Base-by-base conservation (phyloP, 768 basidiomycete genomes). In the Tremella mesenterica region DNA sequence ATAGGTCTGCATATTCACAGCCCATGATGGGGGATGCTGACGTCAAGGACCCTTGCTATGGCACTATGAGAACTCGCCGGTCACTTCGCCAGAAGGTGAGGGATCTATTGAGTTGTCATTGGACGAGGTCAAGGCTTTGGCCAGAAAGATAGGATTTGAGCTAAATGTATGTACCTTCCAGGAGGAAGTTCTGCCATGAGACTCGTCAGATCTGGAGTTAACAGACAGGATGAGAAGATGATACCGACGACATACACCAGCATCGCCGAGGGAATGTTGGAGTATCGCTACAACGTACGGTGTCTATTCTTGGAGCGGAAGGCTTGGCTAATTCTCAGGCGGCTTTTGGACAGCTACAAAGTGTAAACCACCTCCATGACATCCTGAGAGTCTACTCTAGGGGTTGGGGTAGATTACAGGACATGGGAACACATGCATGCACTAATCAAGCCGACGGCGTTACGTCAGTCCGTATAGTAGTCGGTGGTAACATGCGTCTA, bases 41-140 rank as follows among this genome's bases (percentile, higher is more conserved):
- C 29, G 10, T 18, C 1, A 41, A 85, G 91, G 92, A 2, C 93
- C 93, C 0, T 75, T 93, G 1, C 75, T 96, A n/a, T 97, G 93
- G 92, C 93, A 97, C 70, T 96, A 84, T 73, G 92, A 96, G 67
- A 92, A 93, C 73, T 90, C 88, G 20, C 59, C 59, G 9, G 50
- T 81, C 82, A 57, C 47, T 5, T 66, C 65, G 1, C 46, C 59
- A 10, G 36, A 81, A 10, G 69, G 83, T 58, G 88, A 93, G 58
- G 79, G 82, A 0, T 89, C 87, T 1, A 79, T 97, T 30, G 92
- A 96, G 73, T 78, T 96, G 16, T 85, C 84, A 63, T 74, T 96
- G n/a, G 86, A 88, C 54, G 91, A 96, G 66, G 79, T 95, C 31
- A 93, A 90, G 67, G 72, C 73, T 0, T 78, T 96, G 5, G 84